Base-by-base conservation (phyloP, 2,329 filamentous ascomycete genomes). In the Talaromyces sp. region DNA sequence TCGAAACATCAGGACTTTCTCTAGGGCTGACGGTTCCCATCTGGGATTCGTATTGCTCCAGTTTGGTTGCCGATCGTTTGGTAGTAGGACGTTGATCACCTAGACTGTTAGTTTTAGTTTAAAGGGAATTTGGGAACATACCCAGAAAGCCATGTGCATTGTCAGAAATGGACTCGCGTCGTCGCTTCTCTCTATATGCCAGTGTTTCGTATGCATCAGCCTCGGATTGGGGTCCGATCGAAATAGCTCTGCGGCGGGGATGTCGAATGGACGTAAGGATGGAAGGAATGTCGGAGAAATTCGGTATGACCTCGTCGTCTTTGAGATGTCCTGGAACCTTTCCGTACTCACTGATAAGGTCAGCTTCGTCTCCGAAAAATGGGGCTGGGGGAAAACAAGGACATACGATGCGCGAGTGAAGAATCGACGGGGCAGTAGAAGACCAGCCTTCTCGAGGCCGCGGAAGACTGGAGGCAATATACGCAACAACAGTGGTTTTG, bases 171-270 rank as follows among this genome's bases (percentile, higher is more conserved):
- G 86, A 89, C 71, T 89, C 86, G 61, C 86, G 82, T 63, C 88
- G 80, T 65, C 83, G 82, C 69, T 89, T 86, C 70, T 97, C 92
- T 22, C 94, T 89, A 74, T 97, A 97, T 6, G 94, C 95, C 58
- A 99, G 83, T 22, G 93, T 92, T 80, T 99, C 95, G 79, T 97
- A 97, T 27, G 93, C 95, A 79, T 99, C 95, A 1, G 95, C 95
- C 67, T 93, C 93, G 54, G 93, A 97, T 79, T 98, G 95, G 1
- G 95, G 95, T 0, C 95, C 95, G 62, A 98, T 86, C 6, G 93
- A 97, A 39, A 98, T 87, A 37, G 93, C 90, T 61, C 95, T 87
- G 67, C 92, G 84, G 15, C 85, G 86, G 0, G 92, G 91, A 70
- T 94, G 89, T 27, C 92, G 88, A 54, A 98, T 91, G 49, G 89